Conservation (phyloP, 2,329 filamentous ascomycete genomes). For the Clarireedia hainanense region DNA sequence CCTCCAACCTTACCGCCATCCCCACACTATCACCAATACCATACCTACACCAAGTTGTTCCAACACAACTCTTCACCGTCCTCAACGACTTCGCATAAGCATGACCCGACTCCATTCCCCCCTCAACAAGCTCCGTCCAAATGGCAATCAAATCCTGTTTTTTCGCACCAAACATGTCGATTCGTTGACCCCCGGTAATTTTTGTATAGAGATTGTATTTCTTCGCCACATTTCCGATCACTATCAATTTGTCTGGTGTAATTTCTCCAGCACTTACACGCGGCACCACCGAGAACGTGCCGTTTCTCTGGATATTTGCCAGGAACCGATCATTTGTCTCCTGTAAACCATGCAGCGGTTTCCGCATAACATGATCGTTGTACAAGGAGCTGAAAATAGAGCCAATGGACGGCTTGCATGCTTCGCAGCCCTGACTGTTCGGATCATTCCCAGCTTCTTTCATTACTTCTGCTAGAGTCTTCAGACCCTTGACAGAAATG, state of each 20-base stretch:
- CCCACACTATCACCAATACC: conserved; percentile 86
- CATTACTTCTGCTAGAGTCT: conserved; percentile 70
- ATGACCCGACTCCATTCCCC: conserved; percentile 84
- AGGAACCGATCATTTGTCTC: conserved; percentile 87
- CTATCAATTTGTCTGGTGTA: conserved; percentile 75
- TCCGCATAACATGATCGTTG: conserved; percentile 76
- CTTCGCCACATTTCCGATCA: conserved; percentile 76
- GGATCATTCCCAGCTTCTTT: conserved; percentile 63
- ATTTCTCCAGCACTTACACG: conserved; percentile 81
- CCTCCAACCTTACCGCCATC: conserved; percentile 79
- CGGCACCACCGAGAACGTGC: conserved; percentile 82
- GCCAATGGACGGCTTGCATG: conserved; percentile 75
- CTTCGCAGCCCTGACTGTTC: conserved; percentile 71
- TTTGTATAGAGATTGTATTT: conserved; percentile 83
- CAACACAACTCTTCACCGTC: conserved; percentile 88
- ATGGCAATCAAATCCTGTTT: conserved; percentile 80
- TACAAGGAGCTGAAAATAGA: conserved; percentile 76
- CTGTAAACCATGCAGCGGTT: conserved; percentile 64
- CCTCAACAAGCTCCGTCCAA: conserved; percentile 72
- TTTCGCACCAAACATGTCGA: conserved; percentile 86
- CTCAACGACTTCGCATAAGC: conserved; percentile 84
- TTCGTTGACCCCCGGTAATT: conserved; percentile 85
- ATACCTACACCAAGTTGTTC: conserved; percentile 84
- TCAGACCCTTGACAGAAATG: conserved; percentile 70
- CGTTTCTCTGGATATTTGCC: conserved; percentile 85